Base-by-base conservation (phyloP, 2,329 filamentous ascomycete genomes). In the Microdochium paspali region DNA sequence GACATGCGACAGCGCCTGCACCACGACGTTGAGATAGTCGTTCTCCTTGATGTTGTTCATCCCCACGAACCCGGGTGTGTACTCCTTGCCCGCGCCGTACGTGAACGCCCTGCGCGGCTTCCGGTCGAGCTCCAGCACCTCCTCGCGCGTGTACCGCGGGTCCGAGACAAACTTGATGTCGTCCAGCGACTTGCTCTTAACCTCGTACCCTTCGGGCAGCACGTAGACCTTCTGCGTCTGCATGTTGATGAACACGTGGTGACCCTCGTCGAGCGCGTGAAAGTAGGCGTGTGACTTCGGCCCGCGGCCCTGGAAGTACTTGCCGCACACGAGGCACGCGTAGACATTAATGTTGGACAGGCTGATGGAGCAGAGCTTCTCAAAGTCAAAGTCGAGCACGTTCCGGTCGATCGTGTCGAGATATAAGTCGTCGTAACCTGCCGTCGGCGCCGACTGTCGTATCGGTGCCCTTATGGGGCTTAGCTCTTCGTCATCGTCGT, bases 41-140 rank as follows among this genome's bases (percentile, higher is more conserved):
- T 98, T 98, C 49, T 93, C 89, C 67, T 98, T 98, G 75, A 98
- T 96, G 69, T 98, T 98, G 76, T 98, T 98, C 87, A 98, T 94
- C 55, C 93, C 93, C 51, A 98, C 89, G 63, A 90, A 98, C 5
- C 93, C 91, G 20, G 93, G 93, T 54, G 84, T 84, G 68, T 98
- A 98, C 62, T 86, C 82, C 66, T 85, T 87, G 53, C 89, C 89
- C 6, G 13, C 31, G 45, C 76, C 74, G 39, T 97, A 75, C 58
- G 95, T 91, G 77, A 84, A 90, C 42, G 81, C 79, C 18, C 71
- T 74, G 59, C 75, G 74, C 46, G 72, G 70, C 54, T 74, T 66
- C 46, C 82, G 79, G 68, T 97, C 93, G 54, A 97, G 70, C 58
- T 81, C 80, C 58, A 80, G 75, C 26, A 97, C 90, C 60, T 97